Evolutionary conservation across 208 protist species (phyloP).

Genomic region (Trypanosoma mega): DNA sequence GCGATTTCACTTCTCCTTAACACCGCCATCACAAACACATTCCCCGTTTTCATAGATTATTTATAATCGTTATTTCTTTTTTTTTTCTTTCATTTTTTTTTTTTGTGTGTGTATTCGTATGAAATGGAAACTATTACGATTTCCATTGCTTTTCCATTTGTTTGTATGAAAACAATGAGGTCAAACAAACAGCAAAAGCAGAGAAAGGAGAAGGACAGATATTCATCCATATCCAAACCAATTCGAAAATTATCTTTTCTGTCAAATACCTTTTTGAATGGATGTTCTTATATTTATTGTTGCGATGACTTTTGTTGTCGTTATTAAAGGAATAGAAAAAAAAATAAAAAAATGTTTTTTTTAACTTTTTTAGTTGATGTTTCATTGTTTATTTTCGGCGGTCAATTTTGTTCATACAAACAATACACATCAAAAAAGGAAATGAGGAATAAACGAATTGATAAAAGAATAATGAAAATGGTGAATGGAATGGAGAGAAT

Average conservation of each 20-base stretch:
- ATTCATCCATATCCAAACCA: too few relatives aligned
- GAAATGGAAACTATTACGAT: neutral
- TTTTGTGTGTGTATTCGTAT: neutral
- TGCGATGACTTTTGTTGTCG: too few relatives aligned
- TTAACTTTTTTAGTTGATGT: neutral
- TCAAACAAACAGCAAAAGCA: too few relatives aligned
- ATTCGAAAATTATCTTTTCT: too few relatives aligned
- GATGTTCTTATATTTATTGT: too few relatives aligned
- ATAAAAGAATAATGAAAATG: neutral
- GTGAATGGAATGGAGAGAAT: neutral
- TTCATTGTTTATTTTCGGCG: neutral
- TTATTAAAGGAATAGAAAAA: too few relatives aligned
- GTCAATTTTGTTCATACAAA: neutral
- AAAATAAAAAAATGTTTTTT: neutral
- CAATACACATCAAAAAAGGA: neutral
- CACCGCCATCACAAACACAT: neutral
- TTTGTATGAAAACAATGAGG: too few relatives aligned
- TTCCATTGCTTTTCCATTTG: too few relatives aligned
- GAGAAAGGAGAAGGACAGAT: too few relatives aligned
- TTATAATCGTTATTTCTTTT: neutral
- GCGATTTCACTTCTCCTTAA: neutral
- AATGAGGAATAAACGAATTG: neutral
- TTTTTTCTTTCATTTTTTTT: neutral
- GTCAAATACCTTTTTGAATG: too few relatives aligned
- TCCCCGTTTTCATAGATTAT: neutral